Evolutionary conservation across 2,329 filamentous ascomycete genomes (phyloP).

Genomic region (Helotiales sp.): DNA sequence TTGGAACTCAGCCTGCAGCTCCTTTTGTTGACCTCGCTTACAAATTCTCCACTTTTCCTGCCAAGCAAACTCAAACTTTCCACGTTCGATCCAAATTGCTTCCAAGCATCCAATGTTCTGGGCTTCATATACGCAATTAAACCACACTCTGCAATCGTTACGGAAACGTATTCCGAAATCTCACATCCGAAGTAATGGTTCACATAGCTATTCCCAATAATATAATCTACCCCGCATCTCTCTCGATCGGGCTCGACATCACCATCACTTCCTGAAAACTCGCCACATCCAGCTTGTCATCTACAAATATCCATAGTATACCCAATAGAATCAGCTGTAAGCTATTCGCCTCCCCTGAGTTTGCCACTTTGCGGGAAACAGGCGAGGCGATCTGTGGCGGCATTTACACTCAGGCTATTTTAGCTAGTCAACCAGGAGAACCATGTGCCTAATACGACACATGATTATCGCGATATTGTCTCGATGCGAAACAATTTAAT

Average conservation of each 20-base stretch:
- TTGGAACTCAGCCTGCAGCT: too few relatives aligned
- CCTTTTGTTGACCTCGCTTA: slow-evolving; percentile 7
- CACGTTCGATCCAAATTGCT: not conserved
- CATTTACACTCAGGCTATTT: slow-evolving; percentile 4
- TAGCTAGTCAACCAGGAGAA: not conserved
- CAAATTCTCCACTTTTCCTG: not conserved
- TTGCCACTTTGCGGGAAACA: not conserved
- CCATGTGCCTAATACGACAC: not conserved
- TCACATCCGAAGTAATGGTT: too few relatives aligned
- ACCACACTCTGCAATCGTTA: not conserved
- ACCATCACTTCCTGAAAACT: not conserved
- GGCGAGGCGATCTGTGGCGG: not conserved
- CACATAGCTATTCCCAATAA: not conserved
- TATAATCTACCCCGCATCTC: not conserved
- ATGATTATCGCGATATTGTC: not conserved
- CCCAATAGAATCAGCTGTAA: not conserved
- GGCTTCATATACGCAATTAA: not conserved
- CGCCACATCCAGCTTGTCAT: not conserved
- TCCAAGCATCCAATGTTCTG: not conserved
- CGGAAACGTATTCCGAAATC: not conserved
- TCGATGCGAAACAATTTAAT: not conserved
- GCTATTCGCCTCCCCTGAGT: not conserved
- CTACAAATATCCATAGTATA: slow-evolving; percentile 2
- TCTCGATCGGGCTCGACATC: not conserved
- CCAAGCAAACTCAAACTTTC: not conserved